Percentiles rank a stretch among this genome's conserved stretches.
Conservation (phyloP, 495 filamentous ascomycete genomes). For the Tuber magnatum region DNA sequence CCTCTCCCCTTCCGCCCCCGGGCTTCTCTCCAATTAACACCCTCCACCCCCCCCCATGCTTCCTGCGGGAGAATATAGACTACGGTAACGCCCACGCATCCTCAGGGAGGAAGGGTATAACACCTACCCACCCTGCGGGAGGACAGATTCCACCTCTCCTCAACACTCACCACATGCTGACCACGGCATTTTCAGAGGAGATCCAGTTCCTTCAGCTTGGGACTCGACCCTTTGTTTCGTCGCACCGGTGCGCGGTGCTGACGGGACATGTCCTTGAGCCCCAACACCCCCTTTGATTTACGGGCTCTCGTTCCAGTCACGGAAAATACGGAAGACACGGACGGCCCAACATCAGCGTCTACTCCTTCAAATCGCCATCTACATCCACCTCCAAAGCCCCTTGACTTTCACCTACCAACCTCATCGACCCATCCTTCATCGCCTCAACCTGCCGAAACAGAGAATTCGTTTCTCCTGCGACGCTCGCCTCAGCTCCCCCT, state of each 20-base stretch:
- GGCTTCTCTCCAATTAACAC: not conserved
- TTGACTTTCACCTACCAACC: not conserved
- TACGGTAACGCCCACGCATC: too few relatives aligned
- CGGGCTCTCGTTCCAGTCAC: not conserved
- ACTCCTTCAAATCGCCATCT: not conserved
- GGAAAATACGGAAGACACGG: not conserved
- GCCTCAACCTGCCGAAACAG: not conserved
- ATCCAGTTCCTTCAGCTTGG: slow-evolving; percentile 21
- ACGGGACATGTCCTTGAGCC: slow-evolving; percentile 36
- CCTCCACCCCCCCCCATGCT: too few relatives aligned
- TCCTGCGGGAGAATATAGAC: too few relatives aligned
- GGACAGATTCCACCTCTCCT: not conserved
- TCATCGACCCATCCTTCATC: not conserved
- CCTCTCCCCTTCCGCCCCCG: not conserved
- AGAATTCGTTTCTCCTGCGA: not conserved
- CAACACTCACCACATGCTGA: not conserved
- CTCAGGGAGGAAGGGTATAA: not conserved
- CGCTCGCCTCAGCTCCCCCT: not conserved
- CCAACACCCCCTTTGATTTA: not conserved
- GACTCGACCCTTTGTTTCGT: slow-evolving; percentile 32
- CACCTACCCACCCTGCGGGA: not conserved
- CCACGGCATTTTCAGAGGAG: not conserved
- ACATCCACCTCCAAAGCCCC: not conserved
- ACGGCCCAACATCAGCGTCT: not conserved
- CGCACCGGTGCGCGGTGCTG: slow-evolving; percentile 28